Base-by-base conservation (phyloP, 1,284 basidiomycete species). In the Sanghuangporus weigelae region DNA sequence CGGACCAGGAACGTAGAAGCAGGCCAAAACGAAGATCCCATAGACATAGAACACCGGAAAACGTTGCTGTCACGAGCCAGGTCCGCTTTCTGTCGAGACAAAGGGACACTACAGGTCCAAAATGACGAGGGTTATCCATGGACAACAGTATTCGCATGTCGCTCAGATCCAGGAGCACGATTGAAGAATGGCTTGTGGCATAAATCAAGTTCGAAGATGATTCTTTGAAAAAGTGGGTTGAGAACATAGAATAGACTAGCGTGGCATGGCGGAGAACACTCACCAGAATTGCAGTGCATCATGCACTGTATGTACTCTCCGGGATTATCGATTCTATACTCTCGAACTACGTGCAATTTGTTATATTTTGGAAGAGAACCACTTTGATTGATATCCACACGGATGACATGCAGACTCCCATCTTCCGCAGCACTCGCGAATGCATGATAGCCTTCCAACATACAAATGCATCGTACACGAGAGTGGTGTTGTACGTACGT, bases 1-100 rank as follows among this genome's bases (percentile, higher is more conserved):
- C 86, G 67, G 86, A 84, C 96, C 96, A 98, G 57, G 86, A 91
- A 72, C 90, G 90, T 69, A 98, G 78, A 6, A 92, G 77, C n/a
- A 98, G 78, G 0, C 94, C 93, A 68, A 98, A 98, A 2, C 96
- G 87, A 58, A 95, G 83, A 76, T 99, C 96, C 95, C 96, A 98
- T 1, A 98, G 80, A 2, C 89, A 87, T 7, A 98, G 77, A 8
- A 89, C 83, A 4, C 96, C 96, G 1, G 84, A 84, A 2, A 90
- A 85, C 0, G 96, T 96, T 1, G 94, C 96, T 36, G 92, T 86
- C 6, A 96, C 79, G 40, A 95, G 79, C 96, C 96, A 98, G 3
- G 90, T 84, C 31, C 84, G 84, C 68, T 90, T 90, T 31, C 85
- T 84, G 71, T 96, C 93, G 40, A 94, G 74, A 68, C 93, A 96